Conservation (phyloP, 768 basidiomycete genomes). For the Pulveroboletus sp. region DNA sequence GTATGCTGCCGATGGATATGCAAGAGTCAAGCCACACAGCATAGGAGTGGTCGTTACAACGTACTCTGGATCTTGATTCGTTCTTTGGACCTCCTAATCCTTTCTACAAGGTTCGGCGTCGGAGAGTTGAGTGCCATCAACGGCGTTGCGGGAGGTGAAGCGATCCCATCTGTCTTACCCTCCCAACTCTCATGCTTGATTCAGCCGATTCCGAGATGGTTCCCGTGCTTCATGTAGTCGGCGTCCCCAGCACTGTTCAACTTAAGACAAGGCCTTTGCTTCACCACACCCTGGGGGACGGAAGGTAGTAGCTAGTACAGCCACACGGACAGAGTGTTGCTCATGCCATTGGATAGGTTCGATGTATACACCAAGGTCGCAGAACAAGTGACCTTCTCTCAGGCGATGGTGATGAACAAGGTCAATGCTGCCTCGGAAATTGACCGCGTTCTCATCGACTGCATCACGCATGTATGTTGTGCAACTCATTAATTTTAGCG, state of each 20-base stretch:
- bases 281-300: constrained; percentile 88
- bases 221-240: constrained; percentile 85
- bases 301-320: constrained; percentile 40
- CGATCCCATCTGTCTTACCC: background rate
- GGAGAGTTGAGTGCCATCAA: constrained; percentile 88
- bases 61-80: constrained; percentile 33
- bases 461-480: constrained; percentile 48
- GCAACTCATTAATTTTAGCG: background rate
- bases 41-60: constrained; percentile 78
- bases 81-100: background rate
- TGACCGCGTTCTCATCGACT: constrained; percentile 72
- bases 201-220: constrained; percentile 83
- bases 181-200: constrained; percentile 3
- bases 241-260: constrained; percentile 70
- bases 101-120: constrained; percentile 69
- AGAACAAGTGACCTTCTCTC: constrained; percentile 67
- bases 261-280: constrained; percentile 70
- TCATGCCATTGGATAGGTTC: constrained; percentile 43
- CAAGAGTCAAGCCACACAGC: constrained; percentile 72
- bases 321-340: background rate
- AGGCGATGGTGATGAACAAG: constrained; percentile 54
- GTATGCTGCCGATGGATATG: constrained; percentile 93
- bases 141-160: constrained; percentile 69
- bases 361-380: constrained; percentile 77
- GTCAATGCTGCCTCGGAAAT: constrained; percentile 62